Evolutionary conservation across 2,329 filamentous ascomycete genomes (phyloP).

Genomic region (Aureobasidium sp.): DNA sequence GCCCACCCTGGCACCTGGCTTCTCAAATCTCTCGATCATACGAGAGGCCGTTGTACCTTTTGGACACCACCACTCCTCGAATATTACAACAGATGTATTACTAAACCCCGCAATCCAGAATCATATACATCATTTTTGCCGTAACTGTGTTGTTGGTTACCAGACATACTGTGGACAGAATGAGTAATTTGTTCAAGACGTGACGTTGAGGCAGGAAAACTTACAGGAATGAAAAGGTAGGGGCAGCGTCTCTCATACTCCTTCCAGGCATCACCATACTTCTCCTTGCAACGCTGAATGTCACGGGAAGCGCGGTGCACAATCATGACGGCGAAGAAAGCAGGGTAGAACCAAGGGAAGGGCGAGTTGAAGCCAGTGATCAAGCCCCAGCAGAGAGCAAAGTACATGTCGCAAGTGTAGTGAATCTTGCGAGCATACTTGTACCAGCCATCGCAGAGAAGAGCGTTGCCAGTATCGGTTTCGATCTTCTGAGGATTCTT

Average conservation of each 20-base stretch:
- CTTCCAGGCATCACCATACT: conserved; percentile 75
- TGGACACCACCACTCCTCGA: neutral
- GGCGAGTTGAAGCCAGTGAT: conserved; percentile 74
- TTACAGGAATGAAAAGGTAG: conserved; percentile 71
- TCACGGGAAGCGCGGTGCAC: conserved; percentile 69
- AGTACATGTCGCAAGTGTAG: conserved; percentile 74
- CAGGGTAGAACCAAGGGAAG: conserved; percentile 83
- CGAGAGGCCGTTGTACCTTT: neutral
- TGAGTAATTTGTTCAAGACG: neutral
- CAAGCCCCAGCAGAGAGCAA: conserved; percentile 70
- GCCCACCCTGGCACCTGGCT: neutral
- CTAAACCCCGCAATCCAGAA: neutral
- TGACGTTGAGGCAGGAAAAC: conserved; percentile 8
- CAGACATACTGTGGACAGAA: neutral
- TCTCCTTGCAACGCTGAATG: conserved; percentile 64
- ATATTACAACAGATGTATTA: conserved; percentile 5
- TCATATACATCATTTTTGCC: conserved; percentile 5
- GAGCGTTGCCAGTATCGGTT: conserved; percentile 64
- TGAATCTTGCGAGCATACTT: conserved; percentile 47
- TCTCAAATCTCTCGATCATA: neutral
- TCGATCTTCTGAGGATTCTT: conserved; percentile 73
- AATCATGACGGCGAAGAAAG: conserved; percentile 77
- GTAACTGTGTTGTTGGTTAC: neutral
- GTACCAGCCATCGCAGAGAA: conserved; percentile 82
- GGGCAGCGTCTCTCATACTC: conserved; percentile 76